These are phyloP conservation scores for Fonsecaea pugnacius DNA, from an alignment of 2,329 filamentous ascomycete genomes.

Conservation along the genomic window DNA sequence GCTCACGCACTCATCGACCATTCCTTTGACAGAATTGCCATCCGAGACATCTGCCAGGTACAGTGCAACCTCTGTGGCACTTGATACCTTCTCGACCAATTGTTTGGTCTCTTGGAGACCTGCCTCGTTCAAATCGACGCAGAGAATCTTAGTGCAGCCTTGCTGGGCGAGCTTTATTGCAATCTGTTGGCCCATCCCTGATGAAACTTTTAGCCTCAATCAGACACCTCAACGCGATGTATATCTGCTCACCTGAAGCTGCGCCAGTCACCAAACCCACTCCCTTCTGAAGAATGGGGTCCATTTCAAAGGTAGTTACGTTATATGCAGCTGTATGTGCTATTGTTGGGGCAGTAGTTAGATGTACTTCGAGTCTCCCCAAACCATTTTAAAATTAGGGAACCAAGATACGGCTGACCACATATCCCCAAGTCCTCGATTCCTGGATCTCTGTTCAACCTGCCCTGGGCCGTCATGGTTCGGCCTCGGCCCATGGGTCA, in stretches of 20 bases:
- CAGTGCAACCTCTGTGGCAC: neutral
- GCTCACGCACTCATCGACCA: neutral
- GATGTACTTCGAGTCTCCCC: neutral
- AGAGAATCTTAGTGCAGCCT: slow-evolving; percentile 3
- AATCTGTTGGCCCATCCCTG: slow-evolving; percentile 4
- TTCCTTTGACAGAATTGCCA: neutral
- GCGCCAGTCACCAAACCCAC: slow-evolving; percentile 6
- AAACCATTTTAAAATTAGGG: too few species aligned
- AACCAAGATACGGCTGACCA: too few species aligned
- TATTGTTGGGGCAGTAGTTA: too few species aligned
- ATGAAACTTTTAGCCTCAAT: neutral
- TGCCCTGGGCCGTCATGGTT: too few species aligned
- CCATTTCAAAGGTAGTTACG: neutral
- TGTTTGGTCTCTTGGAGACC: neutral
- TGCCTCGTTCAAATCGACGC: neutral
- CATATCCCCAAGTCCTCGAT: too few species aligned
- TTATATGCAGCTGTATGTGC: too few species aligned
- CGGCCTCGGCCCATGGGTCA: too few species aligned
- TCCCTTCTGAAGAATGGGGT: neutral
- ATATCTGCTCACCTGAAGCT: neutral
- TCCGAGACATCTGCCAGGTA: neutral
- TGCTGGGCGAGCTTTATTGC: neutral
- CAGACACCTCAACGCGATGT: too few species aligned
- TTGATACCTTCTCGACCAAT: neutral
- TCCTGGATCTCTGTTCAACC: too few species aligned